phyloP scores from a whole-genome alignment of 805 yeast species.

The Ogataea dorogensis region DNA sequence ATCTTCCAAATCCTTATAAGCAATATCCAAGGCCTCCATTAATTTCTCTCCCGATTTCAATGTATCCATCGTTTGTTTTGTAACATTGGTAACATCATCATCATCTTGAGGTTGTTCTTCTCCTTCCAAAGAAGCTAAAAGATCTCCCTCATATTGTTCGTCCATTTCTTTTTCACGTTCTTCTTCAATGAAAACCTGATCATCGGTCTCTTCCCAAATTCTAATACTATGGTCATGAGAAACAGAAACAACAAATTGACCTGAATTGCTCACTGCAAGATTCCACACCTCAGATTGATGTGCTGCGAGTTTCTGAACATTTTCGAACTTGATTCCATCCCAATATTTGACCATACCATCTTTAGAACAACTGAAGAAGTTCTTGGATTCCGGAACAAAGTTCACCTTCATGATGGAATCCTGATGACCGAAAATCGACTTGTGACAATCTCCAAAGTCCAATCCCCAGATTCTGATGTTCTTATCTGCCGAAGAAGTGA shows the following conservation, averaged over 20 bases:
- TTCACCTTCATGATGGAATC: constrained; percentile 89
- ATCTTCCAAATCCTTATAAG: constrained; percentile 64
- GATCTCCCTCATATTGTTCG: constrained; percentile 80
- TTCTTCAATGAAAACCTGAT: constrained; percentile 94
- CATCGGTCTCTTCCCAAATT: constrained; percentile 91
- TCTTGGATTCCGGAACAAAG: constrained; percentile 81
- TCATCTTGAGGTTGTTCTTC: constrained; percentile 37
- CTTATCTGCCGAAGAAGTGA: constrained; percentile 95
- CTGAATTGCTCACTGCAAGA: constrained; percentile 70
- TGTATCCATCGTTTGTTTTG: constrained; percentile 84
- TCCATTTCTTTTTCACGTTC: constrained; percentile 96
- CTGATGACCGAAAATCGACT: constrained; percentile 93
- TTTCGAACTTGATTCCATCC: constrained; percentile 98
- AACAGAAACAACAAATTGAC: constrained; percentile 70
- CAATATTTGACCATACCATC: constrained; percentile 90
- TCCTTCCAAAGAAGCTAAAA: constrained; percentile 69
- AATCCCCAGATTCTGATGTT: constrained; percentile 98
- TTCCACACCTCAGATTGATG: constrained; percentile 97
- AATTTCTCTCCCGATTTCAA: constrained; percentile 91
- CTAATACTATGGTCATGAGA: constrained; percentile 94
- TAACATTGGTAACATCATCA: constrained; percentile 63
- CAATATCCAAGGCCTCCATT: constrained; percentile 89
- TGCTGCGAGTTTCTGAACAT: constrained; percentile 79
- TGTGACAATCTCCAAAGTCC: constrained; percentile 98
- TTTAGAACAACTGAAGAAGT: constrained; percentile 86